Conservation (phyloP, 495 filamentous ascomycete genomes). For the Geoglossum glabrum region DNA sequence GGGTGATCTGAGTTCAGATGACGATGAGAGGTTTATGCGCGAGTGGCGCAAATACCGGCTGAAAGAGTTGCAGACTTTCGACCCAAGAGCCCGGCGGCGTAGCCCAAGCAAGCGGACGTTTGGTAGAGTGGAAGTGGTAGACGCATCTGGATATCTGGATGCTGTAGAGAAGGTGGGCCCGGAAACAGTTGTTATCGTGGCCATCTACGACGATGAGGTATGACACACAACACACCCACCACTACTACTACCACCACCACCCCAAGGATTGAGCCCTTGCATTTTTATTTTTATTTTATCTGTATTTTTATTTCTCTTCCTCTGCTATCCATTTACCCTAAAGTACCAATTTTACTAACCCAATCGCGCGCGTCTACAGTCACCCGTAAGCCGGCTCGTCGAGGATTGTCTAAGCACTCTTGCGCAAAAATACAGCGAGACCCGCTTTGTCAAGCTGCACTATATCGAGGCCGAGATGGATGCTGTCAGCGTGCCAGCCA, state of each 20-base stretch:
- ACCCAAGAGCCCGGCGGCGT: conserved; percentile 25
- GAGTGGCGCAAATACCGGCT: conserved; percentile 66
- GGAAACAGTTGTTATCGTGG: conserved; percentile 81
- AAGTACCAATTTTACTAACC: too few species aligned
- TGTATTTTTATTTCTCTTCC: neutral
- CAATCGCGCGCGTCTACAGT: neutral
- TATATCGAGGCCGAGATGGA: conserved; percentile 91
- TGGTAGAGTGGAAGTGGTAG: conserved; percentile 62
- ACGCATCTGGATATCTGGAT: conserved; percentile 81
- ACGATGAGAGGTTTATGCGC: conserved; percentile 66
- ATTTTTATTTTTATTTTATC: too few species aligned
- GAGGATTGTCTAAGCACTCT: conserved; percentile 57
- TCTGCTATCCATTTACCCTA: too few species aligned
- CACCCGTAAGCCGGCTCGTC: conserved; percentile 16
- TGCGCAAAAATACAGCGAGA: conserved; percentile 42
- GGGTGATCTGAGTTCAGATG: conserved; percentile 16
- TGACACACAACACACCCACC: too few species aligned
- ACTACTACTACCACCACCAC: neutral
- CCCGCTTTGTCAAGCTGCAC: conserved; percentile 80
- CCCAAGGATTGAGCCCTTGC: neutral
- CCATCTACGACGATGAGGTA: conserved; percentile 82
- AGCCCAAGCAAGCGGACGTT: conserved; percentile 55
- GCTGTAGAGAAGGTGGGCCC: conserved; percentile 73
- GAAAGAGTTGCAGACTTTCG: conserved; percentile 47
- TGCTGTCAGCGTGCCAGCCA: conserved; percentile 65